Conservation (phyloP, 2,329 filamentous ascomycete species). For the Cladophialophora carrionii region DNA sequence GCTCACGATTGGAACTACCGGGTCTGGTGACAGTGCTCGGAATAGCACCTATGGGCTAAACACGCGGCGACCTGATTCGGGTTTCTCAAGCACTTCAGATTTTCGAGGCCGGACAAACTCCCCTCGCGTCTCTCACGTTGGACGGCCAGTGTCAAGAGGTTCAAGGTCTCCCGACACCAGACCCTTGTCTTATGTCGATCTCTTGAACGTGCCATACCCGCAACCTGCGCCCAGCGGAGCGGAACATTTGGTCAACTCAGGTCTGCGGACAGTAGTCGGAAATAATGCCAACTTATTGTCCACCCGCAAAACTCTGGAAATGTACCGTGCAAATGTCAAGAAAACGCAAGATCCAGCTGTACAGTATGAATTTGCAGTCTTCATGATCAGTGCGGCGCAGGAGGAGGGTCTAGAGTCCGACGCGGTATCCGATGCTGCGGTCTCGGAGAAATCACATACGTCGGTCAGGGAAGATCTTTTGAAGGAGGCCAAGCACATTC, state of each 20-base stretch:
- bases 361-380: constrained; percentile 95
- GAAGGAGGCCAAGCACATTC: constrained; percentile 83
- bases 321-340: constrained; percentile 96
- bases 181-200: constrained; percentile 64
- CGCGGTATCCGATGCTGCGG: constrained; percentile 38
- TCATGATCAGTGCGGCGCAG: constrained; percentile 86
- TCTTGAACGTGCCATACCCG: constrained; percentile 72
- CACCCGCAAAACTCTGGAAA: constrained; percentile 90
- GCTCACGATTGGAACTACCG: constrained; percentile 40
- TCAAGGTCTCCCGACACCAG: constrained; percentile 62
- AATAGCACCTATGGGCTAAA: constrained; percentile 59
- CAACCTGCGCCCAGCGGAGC: constrained; percentile 70
- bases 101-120: constrained; percentile 65
- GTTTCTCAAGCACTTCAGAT: constrained; percentile 76
- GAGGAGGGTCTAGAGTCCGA: constrained; percentile 66
- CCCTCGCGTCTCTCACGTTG: constrained; percentile 53
- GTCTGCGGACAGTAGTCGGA: constrained; percentile 77
- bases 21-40: constrained; percentile 53
- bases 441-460: constrained; percentile 53
- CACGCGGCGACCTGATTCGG: constrained; percentile 71
- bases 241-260: constrained; percentile 73
- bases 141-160: constrained; percentile 54
- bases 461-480: constrained; percentile 69
- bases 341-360: constrained; percentile 90
- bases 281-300: constrained; percentile 89